These are phyloP conservation scores for Candida jianshihensis DNA, from an alignment of 805 yeast genomes.

Conservation along the genomic window DNA sequence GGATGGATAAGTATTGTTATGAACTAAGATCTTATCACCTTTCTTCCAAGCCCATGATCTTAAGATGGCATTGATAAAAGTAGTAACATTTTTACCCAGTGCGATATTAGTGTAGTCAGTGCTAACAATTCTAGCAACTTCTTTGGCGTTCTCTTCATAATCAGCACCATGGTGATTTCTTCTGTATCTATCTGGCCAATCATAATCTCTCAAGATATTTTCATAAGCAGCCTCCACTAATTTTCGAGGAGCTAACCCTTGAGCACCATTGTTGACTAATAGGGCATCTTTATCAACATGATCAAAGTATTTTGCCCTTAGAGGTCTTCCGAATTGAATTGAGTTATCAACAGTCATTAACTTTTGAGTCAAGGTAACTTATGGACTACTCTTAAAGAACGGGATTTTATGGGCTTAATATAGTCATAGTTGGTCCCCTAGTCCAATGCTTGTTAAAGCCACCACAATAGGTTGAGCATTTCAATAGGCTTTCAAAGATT, in stretches of 20 bases:
- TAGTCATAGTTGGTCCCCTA: too few relatives aligned
- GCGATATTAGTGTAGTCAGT: conserved; percentile 41
- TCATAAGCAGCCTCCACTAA: conserved; percentile 32
- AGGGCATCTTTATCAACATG: conserved; percentile 30
- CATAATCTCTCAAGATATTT: conserved; percentile 20
- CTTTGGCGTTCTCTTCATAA: conserved; percentile 27
- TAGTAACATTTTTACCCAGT: conserved; percentile 47
- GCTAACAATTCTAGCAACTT: conserved; percentile 34
- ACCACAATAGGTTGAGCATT: too few relatives aligned
- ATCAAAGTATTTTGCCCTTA: conserved; percentile 25
- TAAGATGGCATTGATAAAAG: conserved; percentile 47
- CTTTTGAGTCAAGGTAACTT: too few relatives aligned
- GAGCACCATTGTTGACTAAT: conserved; percentile 58
- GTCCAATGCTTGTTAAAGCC: too few relatives aligned
- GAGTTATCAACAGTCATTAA: neutral
- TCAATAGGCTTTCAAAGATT: too few relatives aligned
- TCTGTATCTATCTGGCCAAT: conserved; percentile 41
- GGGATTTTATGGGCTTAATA: too few relatives aligned
- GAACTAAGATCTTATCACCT: conserved; percentile 36
- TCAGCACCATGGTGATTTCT: conserved; percentile 22
- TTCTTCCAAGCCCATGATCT: conserved; percentile 40
- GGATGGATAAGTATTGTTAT: conserved; percentile 7
- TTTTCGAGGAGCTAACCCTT: conserved; percentile 43
- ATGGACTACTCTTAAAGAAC: too few relatives aligned
- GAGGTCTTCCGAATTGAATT: conserved; percentile 1